These are phyloP conservation scores for Trichomonas tenax DNA, from an alignment of 208 protist genomes.

Conservation along the genomic window DNA sequence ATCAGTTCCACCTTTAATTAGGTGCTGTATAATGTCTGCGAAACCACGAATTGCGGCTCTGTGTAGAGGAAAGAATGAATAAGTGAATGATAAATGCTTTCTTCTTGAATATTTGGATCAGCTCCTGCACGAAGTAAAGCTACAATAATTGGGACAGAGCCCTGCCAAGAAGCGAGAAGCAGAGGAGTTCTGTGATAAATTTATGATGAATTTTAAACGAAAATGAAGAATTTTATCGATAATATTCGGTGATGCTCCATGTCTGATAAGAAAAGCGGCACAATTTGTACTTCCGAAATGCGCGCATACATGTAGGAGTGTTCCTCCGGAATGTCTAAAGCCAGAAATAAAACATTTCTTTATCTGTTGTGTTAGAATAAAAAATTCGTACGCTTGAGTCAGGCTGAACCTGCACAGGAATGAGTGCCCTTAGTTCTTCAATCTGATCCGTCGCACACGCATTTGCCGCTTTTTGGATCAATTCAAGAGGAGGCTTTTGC, in stretches of 20 bases:
- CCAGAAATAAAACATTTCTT: slow-evolving; percentile 17
- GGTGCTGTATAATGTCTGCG: background rate
- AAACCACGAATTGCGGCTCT: background rate
- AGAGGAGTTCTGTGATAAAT: background rate
- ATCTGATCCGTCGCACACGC: background rate
- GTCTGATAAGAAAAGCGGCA: background rate
- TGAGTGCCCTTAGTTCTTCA: background rate
- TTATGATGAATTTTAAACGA: background rate
- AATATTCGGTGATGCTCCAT: slow-evolving; percentile 9
- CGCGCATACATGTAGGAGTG: background rate
- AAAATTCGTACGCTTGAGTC: background rate
- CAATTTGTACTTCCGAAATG: background rate
- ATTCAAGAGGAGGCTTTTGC: background rate
- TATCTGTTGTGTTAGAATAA: background rate
- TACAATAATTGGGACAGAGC: background rate
- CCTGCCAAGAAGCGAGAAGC: background rate
- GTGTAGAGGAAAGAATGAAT: background rate
- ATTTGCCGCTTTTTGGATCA: background rate
- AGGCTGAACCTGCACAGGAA: background rate
- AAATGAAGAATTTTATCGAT: background rate
- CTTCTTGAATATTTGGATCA: slow-evolving; percentile 18
- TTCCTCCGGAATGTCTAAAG: background rate
- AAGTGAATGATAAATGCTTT: background rate
- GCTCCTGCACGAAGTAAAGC: background rate
- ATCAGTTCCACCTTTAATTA: slow-evolving; percentile 13